Evolutionary conservation across 805 yeast genomes (phyloP).

Genomic region (Ogataea pini): DNA sequence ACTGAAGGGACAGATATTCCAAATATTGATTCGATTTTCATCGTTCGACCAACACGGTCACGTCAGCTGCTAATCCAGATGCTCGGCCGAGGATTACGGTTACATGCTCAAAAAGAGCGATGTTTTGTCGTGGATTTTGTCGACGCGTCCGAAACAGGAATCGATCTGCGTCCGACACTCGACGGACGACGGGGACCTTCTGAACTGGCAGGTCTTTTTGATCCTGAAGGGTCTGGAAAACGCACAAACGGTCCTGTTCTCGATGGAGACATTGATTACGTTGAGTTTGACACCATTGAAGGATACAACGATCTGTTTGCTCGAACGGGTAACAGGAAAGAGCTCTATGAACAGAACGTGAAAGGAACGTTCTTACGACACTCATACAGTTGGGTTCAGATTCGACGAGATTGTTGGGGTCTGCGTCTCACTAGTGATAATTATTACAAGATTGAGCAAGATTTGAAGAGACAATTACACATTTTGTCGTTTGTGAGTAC

Average conservation of each 20-base stretch:
- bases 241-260: neutral
- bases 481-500: constrained; percentile 15
- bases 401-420: constrained; percentile 26
- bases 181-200: constrained; percentile 18
- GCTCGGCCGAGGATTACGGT: constrained; percentile 86
- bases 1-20: constrained; percentile 97
- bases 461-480: constrained; percentile 12
- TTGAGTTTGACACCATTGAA: constrained; percentile 32
- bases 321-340: constrained; percentile 16
- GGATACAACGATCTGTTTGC: constrained; percentile 30
- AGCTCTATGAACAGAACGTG: constrained; percentile 15
- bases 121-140: constrained; percentile 82
- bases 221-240: constrained; percentile 1
- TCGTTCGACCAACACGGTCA: constrained; percentile 82
- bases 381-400: constrained; percentile 24
- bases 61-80: constrained; percentile 73
- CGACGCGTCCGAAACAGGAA: constrained; percentile 46
- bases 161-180: constrained; percentile 28
- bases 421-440: constrained; percentile 15
- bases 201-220: constrained; percentile 19
- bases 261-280: constrained; percentile 26
- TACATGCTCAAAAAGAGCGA: constrained; percentile 56
- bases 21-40: constrained; percentile 73
- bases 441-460: constrained; percentile 25
- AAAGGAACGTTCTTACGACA: constrained; percentile 14